Conservation (phyloP, 495 filamentous ascomycete genomes). For the Tuber magnatum region DNA sequence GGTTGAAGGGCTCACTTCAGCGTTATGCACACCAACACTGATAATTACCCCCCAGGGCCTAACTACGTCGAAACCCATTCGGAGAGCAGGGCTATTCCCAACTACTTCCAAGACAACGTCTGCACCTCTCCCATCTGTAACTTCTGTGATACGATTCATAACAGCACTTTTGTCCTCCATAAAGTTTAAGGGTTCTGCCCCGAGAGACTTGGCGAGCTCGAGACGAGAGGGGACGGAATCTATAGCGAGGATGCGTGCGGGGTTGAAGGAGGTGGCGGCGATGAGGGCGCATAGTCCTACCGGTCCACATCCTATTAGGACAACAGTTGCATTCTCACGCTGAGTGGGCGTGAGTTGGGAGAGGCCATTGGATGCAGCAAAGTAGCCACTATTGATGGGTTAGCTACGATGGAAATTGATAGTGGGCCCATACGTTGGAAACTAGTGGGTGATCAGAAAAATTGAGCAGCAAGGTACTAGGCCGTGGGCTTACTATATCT, state of each 20-base stretch:
- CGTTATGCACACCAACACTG: conserved; percentile 90
- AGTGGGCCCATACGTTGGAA: conserved; percentile 22
- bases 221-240: conserved; percentile 75
- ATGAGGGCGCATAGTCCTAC: conserved; percentile 84
- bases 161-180: conserved; percentile 60
- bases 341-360: conserved; percentile 55
- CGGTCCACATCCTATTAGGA: conserved; percentile 82
- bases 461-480: not conserved
- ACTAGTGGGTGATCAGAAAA: conserved; percentile 18
- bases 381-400: conserved; percentile 69
- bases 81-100: conserved; percentile 72
- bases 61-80: conserved; percentile 74
- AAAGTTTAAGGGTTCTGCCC: conserved; percentile 84
- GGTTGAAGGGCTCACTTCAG: conserved; percentile 51
- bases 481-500: conserved; percentile 51
- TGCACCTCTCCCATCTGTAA: conserved; percentile 75
- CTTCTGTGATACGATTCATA: conserved; percentile 62
- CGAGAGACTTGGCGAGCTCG: conserved; percentile 65
- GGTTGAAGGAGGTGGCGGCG: conserved; percentile 70
- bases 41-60: conserved; percentile 81
- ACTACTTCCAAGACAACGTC: conserved; percentile 92
- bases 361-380: conserved; percentile 80
- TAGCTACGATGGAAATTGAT: conserved; percentile 4
- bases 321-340: conserved; percentile 62
- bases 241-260: conserved; percentile 75